Evolutionary conservation across 129 eudicot genomes (phyloP).

Genomic region (Daucus carota): DH1_v3.0 NC_030387.2:26651501-26652000

Average conservation of each 20-base stretch:
- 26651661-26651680: too few species aligned
- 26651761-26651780: too few species aligned
- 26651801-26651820: too few species aligned
- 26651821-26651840: too few species aligned
- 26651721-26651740: too few species aligned
- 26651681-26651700: neutral
- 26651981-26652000: neutral
- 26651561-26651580: slow-evolving; percentile 1
- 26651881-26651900: too few species aligned
- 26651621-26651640: neutral
- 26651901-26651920: neutral
- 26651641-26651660: neutral
- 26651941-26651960: neutral
- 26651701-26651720: too few species aligned
- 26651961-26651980: neutral
- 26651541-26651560: neutral
- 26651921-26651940: neutral
- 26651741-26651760: too few species aligned
- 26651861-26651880: too few species aligned
- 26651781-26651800: too few species aligned
- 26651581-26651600: neutral
- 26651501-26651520: neutral
- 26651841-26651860: too few species aligned
- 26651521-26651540: neutral
- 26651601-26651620: neutral